phyloP scores from a whole-genome alignment of 768 basidiomycete species.

The Leucosporidium yakuticum region DNA sequence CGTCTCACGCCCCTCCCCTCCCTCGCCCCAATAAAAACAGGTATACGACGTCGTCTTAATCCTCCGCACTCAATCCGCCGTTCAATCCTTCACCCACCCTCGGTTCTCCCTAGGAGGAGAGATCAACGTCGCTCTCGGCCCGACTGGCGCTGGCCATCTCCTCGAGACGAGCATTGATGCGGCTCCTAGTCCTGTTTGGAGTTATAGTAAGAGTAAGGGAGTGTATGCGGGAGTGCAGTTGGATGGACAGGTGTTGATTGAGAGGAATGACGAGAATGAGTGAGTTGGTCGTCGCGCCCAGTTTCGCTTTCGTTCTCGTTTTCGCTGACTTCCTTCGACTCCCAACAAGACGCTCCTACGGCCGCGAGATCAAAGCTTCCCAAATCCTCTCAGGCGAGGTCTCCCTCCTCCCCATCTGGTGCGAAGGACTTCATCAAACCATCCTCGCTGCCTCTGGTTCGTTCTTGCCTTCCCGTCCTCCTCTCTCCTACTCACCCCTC shows the following conservation, averaged over 20 bases:
- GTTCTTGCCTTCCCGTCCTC: background rate
- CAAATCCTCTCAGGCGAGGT: slow-evolving; percentile 25
- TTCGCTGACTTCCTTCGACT: background rate
- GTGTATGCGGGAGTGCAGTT: background rate
- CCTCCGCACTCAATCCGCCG: slow-evolving; percentile 16
- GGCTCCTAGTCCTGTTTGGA: background rate
- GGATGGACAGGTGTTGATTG: slow-evolving; percentile 18
- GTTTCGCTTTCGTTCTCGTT: background rate
- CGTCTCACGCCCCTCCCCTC: too few relatives aligned
- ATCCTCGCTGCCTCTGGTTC: slow-evolving; percentile 23
- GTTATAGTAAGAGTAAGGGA: slow-evolving; percentile 1
- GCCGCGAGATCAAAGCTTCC: slow-evolving; percentile 4
- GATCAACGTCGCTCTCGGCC: slow-evolving; percentile 13
- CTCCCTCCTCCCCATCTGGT: slow-evolving; percentile 1
- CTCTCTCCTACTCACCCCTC: background rate
- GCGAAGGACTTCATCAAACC: slow-evolving; percentile 10
- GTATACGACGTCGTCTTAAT: slow-evolving; percentile 34
- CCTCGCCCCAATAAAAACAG: slow-evolving; percentile 3
- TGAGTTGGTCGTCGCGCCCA: background rate
- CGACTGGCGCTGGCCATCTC: slow-evolving; percentile 18
- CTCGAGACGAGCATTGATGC: slow-evolving; percentile 3
- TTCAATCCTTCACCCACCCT: slow-evolving; percentile 17
- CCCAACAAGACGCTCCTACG: slow-evolving; percentile 7
- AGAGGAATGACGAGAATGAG: slow-evolving; percentile 23
- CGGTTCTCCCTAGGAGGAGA: slow-evolving; percentile 6